These are phyloP conservation scores for Cylindrodendrum hubeiense DNA, from an alignment of 2,329 filamentous ascomycete species.

Conservation along the genomic window DNA sequence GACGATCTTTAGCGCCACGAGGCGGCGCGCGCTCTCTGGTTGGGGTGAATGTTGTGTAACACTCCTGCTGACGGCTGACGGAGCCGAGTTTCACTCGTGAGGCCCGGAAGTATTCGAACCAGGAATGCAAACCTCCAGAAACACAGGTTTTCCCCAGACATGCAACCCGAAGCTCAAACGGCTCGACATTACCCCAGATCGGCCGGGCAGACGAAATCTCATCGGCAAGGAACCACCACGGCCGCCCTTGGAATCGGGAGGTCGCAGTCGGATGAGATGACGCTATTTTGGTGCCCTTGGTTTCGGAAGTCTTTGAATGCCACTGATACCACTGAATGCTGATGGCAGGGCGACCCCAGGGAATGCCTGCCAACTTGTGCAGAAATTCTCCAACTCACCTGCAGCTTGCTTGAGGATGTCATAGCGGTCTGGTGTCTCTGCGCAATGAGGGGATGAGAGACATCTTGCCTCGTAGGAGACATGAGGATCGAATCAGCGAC, in stretches of 20 bases:
- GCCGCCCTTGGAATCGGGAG: background rate
- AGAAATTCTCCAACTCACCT: background rate
- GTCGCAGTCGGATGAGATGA: background rate
- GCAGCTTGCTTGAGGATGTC: constrained; percentile 1
- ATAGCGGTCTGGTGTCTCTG: constrained; percentile 7
- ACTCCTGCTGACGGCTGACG: constrained; percentile 1
- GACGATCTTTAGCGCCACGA: background rate
- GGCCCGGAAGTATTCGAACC: background rate
- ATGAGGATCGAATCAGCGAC: constrained; percentile 24
- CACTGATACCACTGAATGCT: constrained; percentile 7
- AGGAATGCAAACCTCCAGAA: background rate
- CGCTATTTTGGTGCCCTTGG: background rate
- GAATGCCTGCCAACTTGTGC: background rate
- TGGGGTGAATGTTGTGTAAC: constrained; percentile 11
- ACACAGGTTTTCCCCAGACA: background rate
- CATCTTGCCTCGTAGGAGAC: constrained; percentile 25
- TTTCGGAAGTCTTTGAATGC: too few species aligned
- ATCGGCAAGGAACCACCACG: background rate
- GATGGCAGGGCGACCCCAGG: background rate
- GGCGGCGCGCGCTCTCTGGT: background rate
- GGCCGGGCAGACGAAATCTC: constrained; percentile 5
- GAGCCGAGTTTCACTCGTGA: background rate
- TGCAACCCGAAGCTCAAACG: constrained; percentile 3
- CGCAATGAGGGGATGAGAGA: constrained; percentile 26
- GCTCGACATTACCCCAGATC: constrained; percentile 17